Conservation (phyloP, 495 filamentous ascomycete genomes). For the Penicillium coffeae region DNA sequence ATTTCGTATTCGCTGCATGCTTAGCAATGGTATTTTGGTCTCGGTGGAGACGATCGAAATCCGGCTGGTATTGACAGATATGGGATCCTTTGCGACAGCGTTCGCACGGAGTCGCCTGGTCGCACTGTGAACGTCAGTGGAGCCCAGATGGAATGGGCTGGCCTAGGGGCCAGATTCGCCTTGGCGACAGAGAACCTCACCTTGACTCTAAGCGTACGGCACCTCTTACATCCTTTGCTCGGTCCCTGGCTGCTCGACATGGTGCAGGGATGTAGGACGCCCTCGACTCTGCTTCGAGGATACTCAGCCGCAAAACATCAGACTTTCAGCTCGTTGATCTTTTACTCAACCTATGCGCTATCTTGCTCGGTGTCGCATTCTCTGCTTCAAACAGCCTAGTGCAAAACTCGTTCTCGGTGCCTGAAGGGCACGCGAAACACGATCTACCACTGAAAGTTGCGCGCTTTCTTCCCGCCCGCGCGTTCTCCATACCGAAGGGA, state of each 20-base stretch:
- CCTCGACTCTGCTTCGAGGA: too few species aligned
- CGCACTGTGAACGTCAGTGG: slow-evolving; percentile 1
- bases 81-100: slow-evolving; percentile 4
- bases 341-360: too few species aligned
- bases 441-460: too few species aligned
- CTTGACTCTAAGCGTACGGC: slow-evolving; percentile 7
- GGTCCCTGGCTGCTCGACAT: slow-evolving; percentile 11
- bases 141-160: too few species aligned
- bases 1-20: slow-evolving; percentile 5
- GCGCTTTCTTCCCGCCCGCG: too few species aligned
- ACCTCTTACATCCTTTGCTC: slow-evolving; percentile 10
- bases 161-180: not conserved
- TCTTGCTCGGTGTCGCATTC: too few species aligned
- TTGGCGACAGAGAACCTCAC: too few species aligned
- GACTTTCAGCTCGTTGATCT: too few species aligned
- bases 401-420: too few species aligned
- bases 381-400: too few species aligned
- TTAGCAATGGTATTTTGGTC: slow-evolving; percentile 12
- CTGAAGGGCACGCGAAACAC: too few species aligned
- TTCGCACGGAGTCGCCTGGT: slow-evolving; percentile 2
- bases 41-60: slow-evolving; percentile 10
- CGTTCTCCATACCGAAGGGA: too few species aligned
- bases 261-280: not conserved
- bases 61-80: slow-evolving; percentile 5
- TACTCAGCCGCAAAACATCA: not conserved